These are phyloP conservation scores for Pezicula radicicola DNA, from an alignment of 2,329 filamentous ascomycete genomes.

Conservation along the genomic window DNA sequence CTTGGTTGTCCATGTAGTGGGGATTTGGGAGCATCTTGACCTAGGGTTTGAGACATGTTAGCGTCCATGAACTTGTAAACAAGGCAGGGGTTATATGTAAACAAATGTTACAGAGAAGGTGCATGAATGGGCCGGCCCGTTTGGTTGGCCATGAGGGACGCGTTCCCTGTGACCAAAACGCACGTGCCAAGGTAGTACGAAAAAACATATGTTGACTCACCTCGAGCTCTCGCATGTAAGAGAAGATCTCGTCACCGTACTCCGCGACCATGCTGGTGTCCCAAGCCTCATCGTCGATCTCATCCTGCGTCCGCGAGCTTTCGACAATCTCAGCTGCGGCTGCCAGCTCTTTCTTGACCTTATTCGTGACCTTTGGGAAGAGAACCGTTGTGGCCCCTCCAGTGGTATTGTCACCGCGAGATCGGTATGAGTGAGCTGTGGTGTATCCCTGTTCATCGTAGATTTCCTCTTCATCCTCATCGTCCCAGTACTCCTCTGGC, in stretches of 20 bases:
- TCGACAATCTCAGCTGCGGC: slow-evolving; percentile 39
- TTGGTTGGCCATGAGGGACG: slow-evolving; percentile 7
- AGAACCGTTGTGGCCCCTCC: slow-evolving; percentile 62
- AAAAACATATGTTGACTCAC: slow-evolving; percentile 42
- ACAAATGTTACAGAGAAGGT: slow-evolving; percentile 14
- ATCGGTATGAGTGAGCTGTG: slow-evolving; percentile 75
- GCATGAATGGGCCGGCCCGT: slow-evolving; percentile 1
- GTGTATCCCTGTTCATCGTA: slow-evolving; percentile 68
- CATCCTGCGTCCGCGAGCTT: slow-evolving; percentile 52
- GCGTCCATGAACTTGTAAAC: slow-evolving; percentile 17
- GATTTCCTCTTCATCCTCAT: slow-evolving; percentile 61
- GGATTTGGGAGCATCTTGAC: slow-evolving; percentile 80
- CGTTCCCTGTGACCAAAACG: slow-evolving; percentile 1
- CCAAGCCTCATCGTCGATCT: slow-evolving; percentile 84
- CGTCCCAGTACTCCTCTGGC: slow-evolving; percentile 71
- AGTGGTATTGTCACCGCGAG: slow-evolving; percentile 71
- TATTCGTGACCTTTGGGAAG: slow-evolving; percentile 68
- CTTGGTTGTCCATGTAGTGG: slow-evolving; percentile 95
- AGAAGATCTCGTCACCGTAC: slow-evolving; percentile 93
- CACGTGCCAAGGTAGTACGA: neutral
- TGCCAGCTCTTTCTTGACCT: slow-evolving; percentile 70
- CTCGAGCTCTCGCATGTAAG: slow-evolving; percentile 88
- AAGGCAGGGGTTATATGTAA: slow-evolving; percentile 7
- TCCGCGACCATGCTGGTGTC: slow-evolving; percentile 98
- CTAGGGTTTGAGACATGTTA: slow-evolving; percentile 38